Evolutionary conservation across 2,329 filamentous ascomycete species (phyloP).

Genomic region (Phaeosphaeria sp.): DNA sequence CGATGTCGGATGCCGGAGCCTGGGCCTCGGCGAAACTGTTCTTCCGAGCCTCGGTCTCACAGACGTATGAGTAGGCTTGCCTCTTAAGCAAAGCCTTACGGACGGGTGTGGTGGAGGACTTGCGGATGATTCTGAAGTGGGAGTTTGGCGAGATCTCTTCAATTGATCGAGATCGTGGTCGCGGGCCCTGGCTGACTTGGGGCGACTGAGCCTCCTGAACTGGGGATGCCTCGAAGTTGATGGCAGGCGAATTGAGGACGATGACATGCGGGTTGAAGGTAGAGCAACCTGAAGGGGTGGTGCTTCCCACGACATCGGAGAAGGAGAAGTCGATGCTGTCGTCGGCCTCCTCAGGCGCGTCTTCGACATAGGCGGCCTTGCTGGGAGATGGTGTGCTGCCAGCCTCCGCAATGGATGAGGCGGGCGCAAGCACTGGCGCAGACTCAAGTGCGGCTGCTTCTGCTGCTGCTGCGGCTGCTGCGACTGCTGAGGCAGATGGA

Average conservation of each 20-base stretch:
- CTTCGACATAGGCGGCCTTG: not conserved
- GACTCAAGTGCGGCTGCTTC: not conserved
- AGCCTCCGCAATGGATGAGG: not conserved
- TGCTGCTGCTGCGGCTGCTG: too few species aligned
- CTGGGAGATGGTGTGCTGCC: not conserved
- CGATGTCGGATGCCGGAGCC: too few species aligned
- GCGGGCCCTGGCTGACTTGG: not conserved
- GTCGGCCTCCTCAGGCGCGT: not conserved
- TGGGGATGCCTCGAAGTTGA: not conserved
- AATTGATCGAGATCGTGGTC: not conserved
- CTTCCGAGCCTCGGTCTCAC: conserved; percentile 11
- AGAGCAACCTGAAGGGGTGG: not conserved
- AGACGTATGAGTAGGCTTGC: not conserved
- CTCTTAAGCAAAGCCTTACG: conserved; percentile 16
- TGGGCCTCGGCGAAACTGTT: conserved; percentile 13
- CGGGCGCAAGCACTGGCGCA: not conserved
- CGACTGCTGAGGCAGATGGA: too few species aligned
- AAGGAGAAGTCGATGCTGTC: not conserved
- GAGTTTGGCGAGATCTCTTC: not conserved
- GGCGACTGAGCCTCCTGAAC: not conserved
- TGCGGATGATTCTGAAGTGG: not conserved
- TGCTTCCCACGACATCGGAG: not conserved
- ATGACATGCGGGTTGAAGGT: too few species aligned
- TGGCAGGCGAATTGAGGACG: not conserved
- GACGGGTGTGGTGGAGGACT: conserved; percentile 6